These are phyloP conservation scores for Globisporangium orthogonon DNA, from an alignment of 352 stramenopile genomes.

Conservation along the genomic window DNA sequence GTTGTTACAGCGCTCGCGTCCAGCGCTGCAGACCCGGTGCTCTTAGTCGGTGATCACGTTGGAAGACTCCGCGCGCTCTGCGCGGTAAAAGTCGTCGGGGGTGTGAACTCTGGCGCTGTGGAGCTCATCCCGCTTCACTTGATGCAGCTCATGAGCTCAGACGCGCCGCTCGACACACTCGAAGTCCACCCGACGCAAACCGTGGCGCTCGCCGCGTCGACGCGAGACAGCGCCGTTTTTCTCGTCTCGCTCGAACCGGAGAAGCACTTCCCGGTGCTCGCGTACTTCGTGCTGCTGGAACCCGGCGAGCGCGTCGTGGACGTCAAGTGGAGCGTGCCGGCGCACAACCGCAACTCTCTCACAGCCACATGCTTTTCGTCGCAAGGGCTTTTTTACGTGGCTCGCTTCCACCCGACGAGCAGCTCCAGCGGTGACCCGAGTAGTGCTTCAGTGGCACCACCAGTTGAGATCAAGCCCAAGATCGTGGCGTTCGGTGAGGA, in stretches of 20 bases:
- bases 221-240: constrained; percentile 32
- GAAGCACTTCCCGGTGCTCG: constrained; percentile 54
- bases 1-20: constrained; percentile 44
- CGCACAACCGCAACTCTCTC: constrained; percentile 30
- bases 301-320: constrained; percentile 39
- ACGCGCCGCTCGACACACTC: constrained; percentile 41
- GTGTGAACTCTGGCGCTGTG: constrained; percentile 21
- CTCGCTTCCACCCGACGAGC: constrained; percentile 19
- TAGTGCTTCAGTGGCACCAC: constrained; percentile 2
- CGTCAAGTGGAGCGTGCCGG: constrained; percentile 45
- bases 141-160: constrained; percentile 27
- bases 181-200: constrained; percentile 53
- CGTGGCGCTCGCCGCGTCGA: constrained; percentile 50
- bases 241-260: constrained; percentile 67
- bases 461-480: constrained; percentile 26
- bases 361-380: constrained; percentile 55
- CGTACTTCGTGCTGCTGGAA: constrained; percentile 37
- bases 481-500: constrained; percentile 42
- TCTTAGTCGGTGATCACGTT: constrained; percentile 52
- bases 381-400: constrained; percentile 39
- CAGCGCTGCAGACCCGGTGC: constrained; percentile 41
- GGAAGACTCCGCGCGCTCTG: constrained; percentile 55
- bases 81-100: constrained; percentile 40
- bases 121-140: constrained; percentile 66
- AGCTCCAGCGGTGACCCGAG: constrained; percentile 1